Conservation (phyloP, 192 early-diverging fungal species). For the Backusella tuberculispora region DNA sequence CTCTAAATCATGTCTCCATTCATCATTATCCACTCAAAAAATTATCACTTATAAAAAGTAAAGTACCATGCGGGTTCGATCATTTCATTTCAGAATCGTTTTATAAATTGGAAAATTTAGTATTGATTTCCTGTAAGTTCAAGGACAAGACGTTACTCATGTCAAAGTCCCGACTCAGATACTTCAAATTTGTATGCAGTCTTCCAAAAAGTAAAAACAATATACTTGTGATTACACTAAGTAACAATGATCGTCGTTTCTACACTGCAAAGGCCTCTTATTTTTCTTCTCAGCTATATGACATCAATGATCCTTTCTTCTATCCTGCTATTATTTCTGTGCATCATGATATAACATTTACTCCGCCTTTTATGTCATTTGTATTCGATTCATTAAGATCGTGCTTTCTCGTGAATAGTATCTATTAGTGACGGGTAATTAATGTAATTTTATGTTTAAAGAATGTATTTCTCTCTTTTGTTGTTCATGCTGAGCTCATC, state of each 20-base stretch:
- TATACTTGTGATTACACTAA: not conserved
- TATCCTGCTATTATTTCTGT: not conserved
- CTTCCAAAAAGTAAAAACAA: not conserved
- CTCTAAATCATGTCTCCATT: not conserved
- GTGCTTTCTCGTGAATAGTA: not conserved
- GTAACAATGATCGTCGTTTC: not conserved
- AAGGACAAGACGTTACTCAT: not conserved
- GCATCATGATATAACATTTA: not conserved
- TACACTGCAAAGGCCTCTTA: not conserved
- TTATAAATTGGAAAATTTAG: not conserved
- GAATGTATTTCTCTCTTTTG: too few species aligned
- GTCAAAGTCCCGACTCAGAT: not conserved
- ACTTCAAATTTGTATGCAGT: not conserved
- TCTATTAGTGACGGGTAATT: not conserved
- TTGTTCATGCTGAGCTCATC: too few species aligned
- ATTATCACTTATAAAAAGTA: not conserved
- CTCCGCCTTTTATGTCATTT: not conserved
- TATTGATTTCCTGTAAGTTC: not conserved
- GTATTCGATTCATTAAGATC: not conserved
- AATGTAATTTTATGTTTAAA: not conserved
- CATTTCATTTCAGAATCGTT: not conserved
- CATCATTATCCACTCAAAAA: not conserved
- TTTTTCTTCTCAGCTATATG: not conserved
- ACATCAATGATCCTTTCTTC: not conserved
- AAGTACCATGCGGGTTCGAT: not conserved